Conservation (phyloP, 1,284 basidiomycete species). For the Sanghuangporus weigelae region DNA sequence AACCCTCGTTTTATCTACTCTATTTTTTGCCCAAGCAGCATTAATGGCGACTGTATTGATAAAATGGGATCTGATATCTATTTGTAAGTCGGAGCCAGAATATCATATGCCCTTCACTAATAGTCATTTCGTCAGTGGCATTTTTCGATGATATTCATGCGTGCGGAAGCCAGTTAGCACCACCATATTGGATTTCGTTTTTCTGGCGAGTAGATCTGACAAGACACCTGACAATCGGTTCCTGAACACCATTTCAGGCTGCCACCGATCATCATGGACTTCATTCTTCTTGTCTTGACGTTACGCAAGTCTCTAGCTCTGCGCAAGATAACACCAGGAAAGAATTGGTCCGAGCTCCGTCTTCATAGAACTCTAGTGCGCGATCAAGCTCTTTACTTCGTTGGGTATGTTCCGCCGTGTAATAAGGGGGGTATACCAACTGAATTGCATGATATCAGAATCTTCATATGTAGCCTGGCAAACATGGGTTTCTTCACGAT, state of each 20-base stretch:
- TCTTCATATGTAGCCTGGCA: constrained; percentile 1
- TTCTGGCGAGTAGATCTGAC: neutral
- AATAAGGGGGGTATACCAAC: neutral
- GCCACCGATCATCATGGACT: constrained; percentile 6
- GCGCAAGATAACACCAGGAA: neutral
- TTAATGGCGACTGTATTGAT: constrained; percentile 4
- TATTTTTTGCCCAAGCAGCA: neutral
- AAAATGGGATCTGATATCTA: neutral
- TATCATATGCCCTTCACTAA: neutral
- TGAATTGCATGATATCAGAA: neutral
- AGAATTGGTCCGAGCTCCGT: neutral
- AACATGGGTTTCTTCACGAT: constrained; percentile 2
- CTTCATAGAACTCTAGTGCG: constrained; percentile 5
- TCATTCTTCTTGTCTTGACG: constrained; percentile 4
- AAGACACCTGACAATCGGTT: neutral
- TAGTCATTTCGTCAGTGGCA: neutral
- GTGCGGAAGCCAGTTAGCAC: neutral
- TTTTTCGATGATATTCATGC: neutral
- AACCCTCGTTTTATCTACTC: neutral
- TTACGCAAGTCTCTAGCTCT: constrained; percentile 1
- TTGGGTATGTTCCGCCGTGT: constrained; percentile 1
- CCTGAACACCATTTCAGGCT: neutral
- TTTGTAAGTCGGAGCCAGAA: neutral
- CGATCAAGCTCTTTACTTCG: constrained; percentile 11
- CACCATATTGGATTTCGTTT: neutral